These are phyloP conservation scores for Lyophyllum atratum DNA, from an alignment of 768 basidiomycete genomes.

Conservation along the genomic window DNA sequence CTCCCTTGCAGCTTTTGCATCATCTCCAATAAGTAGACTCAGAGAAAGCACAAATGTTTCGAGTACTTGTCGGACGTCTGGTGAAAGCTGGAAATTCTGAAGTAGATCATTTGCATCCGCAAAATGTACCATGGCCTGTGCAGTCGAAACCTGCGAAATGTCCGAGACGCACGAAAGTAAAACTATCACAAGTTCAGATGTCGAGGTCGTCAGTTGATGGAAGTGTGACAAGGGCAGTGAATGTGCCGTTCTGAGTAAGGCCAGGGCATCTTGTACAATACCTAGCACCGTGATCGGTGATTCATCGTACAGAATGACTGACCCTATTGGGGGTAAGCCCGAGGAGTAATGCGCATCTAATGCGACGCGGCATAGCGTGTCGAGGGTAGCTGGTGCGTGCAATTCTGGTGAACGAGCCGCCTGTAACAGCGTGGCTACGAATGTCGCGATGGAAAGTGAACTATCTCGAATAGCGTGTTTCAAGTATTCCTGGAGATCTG, in stretches of 20 bases:
- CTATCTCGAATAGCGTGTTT: slow-evolving; percentile 57
- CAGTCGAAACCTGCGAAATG: slow-evolving; percentile 59
- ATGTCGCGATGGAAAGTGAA: slow-evolving; percentile 57
- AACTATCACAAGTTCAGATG: slow-evolving; percentile 64
- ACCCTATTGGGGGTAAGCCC: slow-evolving; percentile 52
- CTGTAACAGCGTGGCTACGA: slow-evolving; percentile 66
- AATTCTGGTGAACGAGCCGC: slow-evolving; percentile 66
- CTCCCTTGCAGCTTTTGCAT: slow-evolving; percentile 69
- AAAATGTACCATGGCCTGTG: slow-evolving; percentile 55
- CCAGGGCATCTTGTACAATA: slow-evolving; percentile 62
- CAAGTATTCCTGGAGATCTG: slow-evolving; percentile 66
- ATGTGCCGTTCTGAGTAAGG: slow-evolving; percentile 58
- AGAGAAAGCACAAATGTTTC: slow-evolving; percentile 62
- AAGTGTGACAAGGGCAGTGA: slow-evolving; percentile 56
- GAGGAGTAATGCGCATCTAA: slow-evolving; percentile 66
- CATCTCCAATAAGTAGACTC: slow-evolving; percentile 64
- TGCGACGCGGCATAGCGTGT: slow-evolving; percentile 67
- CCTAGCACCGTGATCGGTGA: slow-evolving; percentile 50
- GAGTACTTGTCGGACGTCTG: slow-evolving; percentile 54
- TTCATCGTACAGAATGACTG: slow-evolving; percentile 53
- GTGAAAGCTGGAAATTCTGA: slow-evolving; percentile 51
- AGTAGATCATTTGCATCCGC: slow-evolving; percentile 56
- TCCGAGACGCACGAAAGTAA: slow-evolving; percentile 63
- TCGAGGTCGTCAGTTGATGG: slow-evolving; percentile 57
- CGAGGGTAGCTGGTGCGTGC: slow-evolving; percentile 65